phyloP scores from a whole-genome alignment of 768 basidiomycete genomes.

The Dioszegia crocea region DNA sequence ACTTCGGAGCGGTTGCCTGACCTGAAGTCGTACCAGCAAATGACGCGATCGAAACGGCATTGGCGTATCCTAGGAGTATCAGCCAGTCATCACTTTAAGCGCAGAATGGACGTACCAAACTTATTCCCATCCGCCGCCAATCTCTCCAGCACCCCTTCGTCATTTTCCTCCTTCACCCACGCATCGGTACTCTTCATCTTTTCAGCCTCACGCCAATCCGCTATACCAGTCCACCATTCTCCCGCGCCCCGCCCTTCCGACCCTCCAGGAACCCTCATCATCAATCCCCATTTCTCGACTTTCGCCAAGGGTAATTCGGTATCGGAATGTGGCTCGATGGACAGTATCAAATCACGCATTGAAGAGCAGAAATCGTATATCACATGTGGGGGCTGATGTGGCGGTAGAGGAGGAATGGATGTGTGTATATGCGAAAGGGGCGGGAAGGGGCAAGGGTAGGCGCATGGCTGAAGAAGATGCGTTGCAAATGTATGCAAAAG shows the following conservation, averaged over 20 bases:
- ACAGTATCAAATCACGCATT: conserved; percentile 24
- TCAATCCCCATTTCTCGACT: conserved; percentile 31
- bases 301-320: background rate
- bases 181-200: conserved; percentile 1
- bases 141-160: conserved; percentile 16
- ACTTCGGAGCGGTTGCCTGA: background rate
- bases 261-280: conserved; percentile 31
- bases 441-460: conserved; percentile 39
- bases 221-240: conserved; percentile 38
- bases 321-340: conserved; percentile 19
- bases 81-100: background rate
- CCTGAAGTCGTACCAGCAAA: conserved; percentile 2
- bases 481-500: conserved; percentile 31
- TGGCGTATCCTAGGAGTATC: conserved; percentile 26
- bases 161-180: background rate
- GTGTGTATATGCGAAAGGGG: conserved; percentile 27
- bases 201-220: conserved; percentile 22
- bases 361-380: conserved; percentile 39
- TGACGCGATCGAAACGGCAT: conserved; percentile 24
- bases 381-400: conserved; percentile 33
- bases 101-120: conserved; percentile 40
- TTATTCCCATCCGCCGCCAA: conserved; percentile 22
- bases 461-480: conserved; percentile 33
- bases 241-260: background rate
- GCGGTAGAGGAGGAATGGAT: conserved; percentile 32